phyloP scores from a whole-genome alignment of 2,329 filamentous ascomycete genomes.

The Coniosporium tulheliwenetii region DNA sequence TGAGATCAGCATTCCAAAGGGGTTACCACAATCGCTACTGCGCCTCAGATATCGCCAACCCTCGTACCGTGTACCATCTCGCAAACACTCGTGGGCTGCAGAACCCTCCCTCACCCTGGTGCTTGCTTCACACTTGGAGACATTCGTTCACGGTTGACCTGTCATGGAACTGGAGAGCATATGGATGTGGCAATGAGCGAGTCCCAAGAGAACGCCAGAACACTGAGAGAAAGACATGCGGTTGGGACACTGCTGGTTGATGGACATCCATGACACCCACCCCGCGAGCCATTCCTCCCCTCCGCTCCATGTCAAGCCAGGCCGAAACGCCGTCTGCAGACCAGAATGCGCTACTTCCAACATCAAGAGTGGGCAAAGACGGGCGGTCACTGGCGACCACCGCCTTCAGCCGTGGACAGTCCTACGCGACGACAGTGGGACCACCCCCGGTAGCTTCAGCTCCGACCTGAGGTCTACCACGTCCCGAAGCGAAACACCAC shows the following conservation, averaged over 20 bases:
- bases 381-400: constrained; percentile 35
- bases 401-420: constrained; percentile 43
- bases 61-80: too few relatives aligned
- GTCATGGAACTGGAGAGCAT: too few relatives aligned
- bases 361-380: constrained; percentile 30
- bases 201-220: too few relatives aligned
- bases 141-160: too few relatives aligned
- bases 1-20: too few relatives aligned
- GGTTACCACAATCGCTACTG: too few relatives aligned
- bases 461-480: constrained; percentile 65
- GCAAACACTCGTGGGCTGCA: too few relatives aligned
- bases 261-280: constrained; percentile 25
- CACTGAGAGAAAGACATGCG: too few relatives aligned
- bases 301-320: constrained; percentile 23
- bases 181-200: too few relatives aligned
- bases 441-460: constrained; percentile 71
- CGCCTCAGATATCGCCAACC: too few relatives aligned
- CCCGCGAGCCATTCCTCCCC: constrained; percentile 14
- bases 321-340: constrained; percentile 15
- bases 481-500: constrained; percentile 45
- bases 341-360: constrained; percentile 25
- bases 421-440: constrained; percentile 48
- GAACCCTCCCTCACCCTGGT: too few relatives aligned
- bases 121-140: too few relatives aligned
- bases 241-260: constrained; percentile 11